These are phyloP conservation scores for Amphirosellinia nigrospora DNA, from an alignment of 495 filamentous ascomycete species.

Conservation along the genomic window DNA sequence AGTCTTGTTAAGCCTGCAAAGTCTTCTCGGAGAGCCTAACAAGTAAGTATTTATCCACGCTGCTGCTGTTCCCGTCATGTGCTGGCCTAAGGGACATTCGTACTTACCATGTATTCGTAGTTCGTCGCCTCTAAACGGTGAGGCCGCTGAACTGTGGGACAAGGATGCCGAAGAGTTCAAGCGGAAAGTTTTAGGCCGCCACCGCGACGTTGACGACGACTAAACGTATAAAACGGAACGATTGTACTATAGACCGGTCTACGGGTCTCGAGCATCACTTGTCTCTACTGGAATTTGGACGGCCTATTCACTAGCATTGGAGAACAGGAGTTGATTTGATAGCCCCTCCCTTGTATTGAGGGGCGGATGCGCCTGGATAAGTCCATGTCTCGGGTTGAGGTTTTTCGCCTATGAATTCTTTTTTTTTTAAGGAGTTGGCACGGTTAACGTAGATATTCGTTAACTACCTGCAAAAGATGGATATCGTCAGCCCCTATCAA, in stretches of 20 bases:
- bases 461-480: conserved; percentile 19
- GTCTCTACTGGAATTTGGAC: conserved; percentile 24
- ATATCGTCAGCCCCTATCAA: conserved; percentile 19
- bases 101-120: conserved; percentile 51
- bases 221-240: conserved; percentile 32
- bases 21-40: conserved; percentile 94
- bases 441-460: conserved; percentile 14
- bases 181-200: conserved; percentile 64
- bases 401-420: conserved; percentile 15
- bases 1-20: conserved; percentile 91
- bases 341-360: conserved; percentile 26
- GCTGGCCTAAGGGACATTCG: background rate
- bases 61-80: background rate
- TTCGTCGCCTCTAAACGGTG: conserved; percentile 91
- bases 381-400: background rate
- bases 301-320: conserved; percentile 33
- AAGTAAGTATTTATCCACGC: conserved; percentile 68
- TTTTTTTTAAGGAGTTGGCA: conserved; percentile 1
- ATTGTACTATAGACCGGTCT: conserved; percentile 26
- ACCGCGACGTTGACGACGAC: conserved; percentile 64
- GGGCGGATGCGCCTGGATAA: conserved; percentile 19
- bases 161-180: conserved; percentile 87
- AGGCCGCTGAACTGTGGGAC: conserved; percentile 96
- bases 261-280: conserved; percentile 10
- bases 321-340: conserved; percentile 49